Conservation (phyloP, 805 yeast species). For the Barnettozyma pratensis region DNA sequence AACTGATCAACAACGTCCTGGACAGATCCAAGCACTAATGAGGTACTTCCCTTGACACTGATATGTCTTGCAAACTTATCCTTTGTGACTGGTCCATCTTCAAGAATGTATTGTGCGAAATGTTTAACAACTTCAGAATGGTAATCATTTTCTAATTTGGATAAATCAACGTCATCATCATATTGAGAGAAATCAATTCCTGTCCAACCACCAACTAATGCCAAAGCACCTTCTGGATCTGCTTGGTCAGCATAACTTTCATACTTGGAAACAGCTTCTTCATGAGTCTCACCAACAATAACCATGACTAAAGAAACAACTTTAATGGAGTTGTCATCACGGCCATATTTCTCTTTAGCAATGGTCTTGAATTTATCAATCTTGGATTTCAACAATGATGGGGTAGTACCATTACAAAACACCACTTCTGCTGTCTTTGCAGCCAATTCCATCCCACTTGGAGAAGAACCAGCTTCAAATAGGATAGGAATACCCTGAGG, state of each 20-base stretch:
- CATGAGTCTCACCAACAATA: conserved; percentile 35
- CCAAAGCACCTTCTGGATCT: conserved; percentile 40
- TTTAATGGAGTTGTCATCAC: conserved; percentile 34
- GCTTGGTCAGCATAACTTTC: conserved; percentile 28
- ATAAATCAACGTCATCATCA: conserved; percentile 33
- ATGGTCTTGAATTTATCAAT: conserved; percentile 28
- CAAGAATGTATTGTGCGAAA: conserved; percentile 6
- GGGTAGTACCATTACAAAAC: conserved; percentile 33
- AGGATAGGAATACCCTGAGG: conserved; percentile 41
- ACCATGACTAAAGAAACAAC: conserved; percentile 33
- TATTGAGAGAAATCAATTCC: conserved; percentile 36
- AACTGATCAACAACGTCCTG: conserved; percentile 34
- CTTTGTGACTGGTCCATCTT: conserved; percentile 27
- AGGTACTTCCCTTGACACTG: conserved; percentile 25
- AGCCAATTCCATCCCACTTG: conserved; percentile 36
- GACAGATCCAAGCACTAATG: conserved; percentile 29
- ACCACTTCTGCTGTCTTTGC: conserved; percentile 40
- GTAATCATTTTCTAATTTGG: conserved; percentile 26
- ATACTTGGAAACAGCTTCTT: conserved; percentile 36
- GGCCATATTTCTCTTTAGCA: conserved; percentile 30
- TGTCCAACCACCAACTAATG: conserved; percentile 42
- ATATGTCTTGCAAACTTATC: conserved; percentile 23
- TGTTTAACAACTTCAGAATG: conserved; percentile 27
- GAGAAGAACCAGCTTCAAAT: conserved; percentile 41
- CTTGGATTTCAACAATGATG: conserved; percentile 26